Conservation (phyloP, 116 monocot species). For the Cymodocea nodosa region DNA sequence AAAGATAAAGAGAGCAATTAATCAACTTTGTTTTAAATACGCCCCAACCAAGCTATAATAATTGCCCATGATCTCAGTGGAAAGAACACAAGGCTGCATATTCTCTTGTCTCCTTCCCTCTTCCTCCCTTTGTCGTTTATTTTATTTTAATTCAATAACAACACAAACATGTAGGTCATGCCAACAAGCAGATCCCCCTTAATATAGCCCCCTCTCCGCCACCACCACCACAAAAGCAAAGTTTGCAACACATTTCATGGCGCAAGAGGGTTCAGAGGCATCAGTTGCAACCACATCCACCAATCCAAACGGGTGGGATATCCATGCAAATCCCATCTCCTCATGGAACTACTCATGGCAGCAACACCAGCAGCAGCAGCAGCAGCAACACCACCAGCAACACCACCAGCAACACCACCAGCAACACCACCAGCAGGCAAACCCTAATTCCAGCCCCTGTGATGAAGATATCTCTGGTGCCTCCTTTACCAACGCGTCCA, state of each 20-base stretch:
- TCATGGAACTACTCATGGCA: constrained; percentile 39
- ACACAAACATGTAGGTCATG: constrained; percentile 24
- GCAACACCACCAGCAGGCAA: constrained; percentile 13
- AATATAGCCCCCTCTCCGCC: constrained; percentile 5
- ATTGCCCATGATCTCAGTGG: constrained; percentile 45
- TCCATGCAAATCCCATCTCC: constrained; percentile 20
- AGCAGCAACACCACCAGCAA: constrained; percentile 16
- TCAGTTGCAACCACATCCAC: constrained; percentile 42
- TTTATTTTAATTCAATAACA: neutral
- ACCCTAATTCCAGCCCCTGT: constrained; percentile 19
- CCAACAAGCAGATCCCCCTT: constrained; percentile 16
- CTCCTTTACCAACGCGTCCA: constrained; percentile 37
- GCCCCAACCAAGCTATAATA: constrained; percentile 19
- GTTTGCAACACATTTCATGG: constrained; percentile 13
- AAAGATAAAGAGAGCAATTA: constrained; percentile 1
- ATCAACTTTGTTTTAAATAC: neutral
- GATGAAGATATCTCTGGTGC: constrained; percentile 30
- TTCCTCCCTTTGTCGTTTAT: neutral
- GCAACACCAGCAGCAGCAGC: neutral
- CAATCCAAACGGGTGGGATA: constrained; percentile 45
- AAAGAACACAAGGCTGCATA: constrained; percentile 35
- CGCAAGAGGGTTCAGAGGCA: constrained; percentile 47
- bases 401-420: neutral
- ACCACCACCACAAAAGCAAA: neutral
- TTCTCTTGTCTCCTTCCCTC: constrained; percentile 17